Evolutionary conservation across 352 stramenopile genomes (phyloP), one percentile per base, ranked within the genome.

Genomic region (Plasmopara muralis): DNA sequence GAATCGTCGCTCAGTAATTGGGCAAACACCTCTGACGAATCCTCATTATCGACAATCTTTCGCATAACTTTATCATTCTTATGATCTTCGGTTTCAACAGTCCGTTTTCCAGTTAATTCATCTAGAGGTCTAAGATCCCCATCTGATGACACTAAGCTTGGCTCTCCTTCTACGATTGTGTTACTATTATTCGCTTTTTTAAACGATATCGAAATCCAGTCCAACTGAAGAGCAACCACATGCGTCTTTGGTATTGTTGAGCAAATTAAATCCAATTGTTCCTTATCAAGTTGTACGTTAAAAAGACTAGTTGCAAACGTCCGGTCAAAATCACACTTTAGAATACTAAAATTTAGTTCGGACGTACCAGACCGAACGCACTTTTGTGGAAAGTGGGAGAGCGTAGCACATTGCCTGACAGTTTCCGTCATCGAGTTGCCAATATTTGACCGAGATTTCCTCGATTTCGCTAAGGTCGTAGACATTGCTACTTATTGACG

Each of bases 381-480:
- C 67, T 35, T 60, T 74, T 4, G 31, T 5, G 6, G 70, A 70
- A 25, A 70, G 53, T 33, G 72, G 59, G 12, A 91, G 66, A 1
- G 72, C 74, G 38, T 83, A 85, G 53, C 73, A 83, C 31, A 91
- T 54, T 9, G 61, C 72, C 0, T 48, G 52, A 43, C 71, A 76
- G 37, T 76, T 85, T 6, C 65, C 72, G n/a, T 69, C 61, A 51
- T 91, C 81, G 0, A 91, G 55, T 43, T 71, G 65, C 81, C 81
- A 91, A 55, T 89, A 74, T 45, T 79, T 81, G 30, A 91, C 41
- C 2, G 33, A 60, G 6, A 89, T 47, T 5, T 65, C 62, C 41
- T 88, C 78, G 8, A 81, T 60, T 31, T 91, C 80, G 30, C 63
- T 72, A 35, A 87, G 49, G 30, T 91, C 80, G 42, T 85, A 91